phyloP scores from a whole-genome alignment of 768 basidiomycete genomes.

The Coprinellus aureogranulatus region DNA sequence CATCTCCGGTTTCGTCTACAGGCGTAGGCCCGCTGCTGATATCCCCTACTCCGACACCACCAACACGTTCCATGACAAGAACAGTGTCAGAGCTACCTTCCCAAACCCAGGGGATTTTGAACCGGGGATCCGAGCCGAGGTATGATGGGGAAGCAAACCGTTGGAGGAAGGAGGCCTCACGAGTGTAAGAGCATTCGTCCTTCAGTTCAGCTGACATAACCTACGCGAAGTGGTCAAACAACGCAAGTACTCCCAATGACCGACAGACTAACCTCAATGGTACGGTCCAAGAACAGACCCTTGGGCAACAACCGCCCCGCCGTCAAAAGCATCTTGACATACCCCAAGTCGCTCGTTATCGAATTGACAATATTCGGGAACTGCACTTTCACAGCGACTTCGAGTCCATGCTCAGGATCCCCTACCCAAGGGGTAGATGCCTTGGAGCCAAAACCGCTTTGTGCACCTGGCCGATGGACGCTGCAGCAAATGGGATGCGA shows the following conservation, averaged over 20 bases:
- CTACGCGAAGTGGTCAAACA: slow-evolving; percentile 28
- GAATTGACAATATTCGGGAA: slow-evolving; percentile 90
- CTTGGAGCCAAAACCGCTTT: slow-evolving; percentile 57
- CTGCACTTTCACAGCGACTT: slow-evolving; percentile 78
- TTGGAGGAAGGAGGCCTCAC: slow-evolving; percentile 73
- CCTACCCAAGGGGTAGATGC: slow-evolving; percentile 53
- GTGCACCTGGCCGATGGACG: slow-evolving; percentile 97
- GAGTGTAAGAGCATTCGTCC: slow-evolving; percentile 88
- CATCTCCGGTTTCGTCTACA: neutral
- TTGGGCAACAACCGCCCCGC: slow-evolving; percentile 80
- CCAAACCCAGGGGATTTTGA: slow-evolving; percentile 86
- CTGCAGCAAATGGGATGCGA: slow-evolving; percentile 88
- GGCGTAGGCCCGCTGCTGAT: neutral
- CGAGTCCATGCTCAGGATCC: slow-evolving; percentile 1
- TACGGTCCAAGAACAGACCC: slow-evolving; percentile 87
- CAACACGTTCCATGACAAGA: slow-evolving; percentile 85
- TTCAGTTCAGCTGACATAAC: slow-evolving; percentile 87
- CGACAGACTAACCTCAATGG: slow-evolving; percentile 55
- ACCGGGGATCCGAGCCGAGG: slow-evolving; percentile 61
- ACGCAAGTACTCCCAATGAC: neutral
- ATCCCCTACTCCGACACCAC: slow-evolving; percentile 79
- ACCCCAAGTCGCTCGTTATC: slow-evolving; percentile 84
- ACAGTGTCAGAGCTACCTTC: slow-evolving; percentile 78
- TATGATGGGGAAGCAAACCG: slow-evolving; percentile 51
- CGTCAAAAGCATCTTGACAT: slow-evolving; percentile 77